These are phyloP conservation scores for Casuarina glauca DNA, from an alignment of 306 rosid species.

Conservation along the genomic window DNA sequence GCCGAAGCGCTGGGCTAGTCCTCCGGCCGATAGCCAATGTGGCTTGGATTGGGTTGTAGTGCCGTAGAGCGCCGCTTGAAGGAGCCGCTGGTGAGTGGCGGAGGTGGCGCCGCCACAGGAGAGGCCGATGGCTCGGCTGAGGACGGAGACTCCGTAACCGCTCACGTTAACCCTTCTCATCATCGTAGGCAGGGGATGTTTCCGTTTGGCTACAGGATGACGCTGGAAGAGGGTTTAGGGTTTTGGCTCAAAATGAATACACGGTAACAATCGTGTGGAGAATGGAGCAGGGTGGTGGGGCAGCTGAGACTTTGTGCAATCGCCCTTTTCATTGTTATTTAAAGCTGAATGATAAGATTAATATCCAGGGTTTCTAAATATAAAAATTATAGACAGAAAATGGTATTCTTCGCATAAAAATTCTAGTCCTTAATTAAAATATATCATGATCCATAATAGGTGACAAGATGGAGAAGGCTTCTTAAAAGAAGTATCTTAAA, in stretches of 20 bases:
- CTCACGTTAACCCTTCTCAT: conserved; percentile 58
- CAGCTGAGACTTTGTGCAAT: too few species aligned
- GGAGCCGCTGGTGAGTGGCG: conserved; percentile 34
- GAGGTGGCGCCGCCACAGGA: conserved; percentile 27
- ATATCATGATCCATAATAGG: too few species aligned
- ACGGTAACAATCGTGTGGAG: neutral
- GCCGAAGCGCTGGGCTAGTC: conserved; percentile 31
- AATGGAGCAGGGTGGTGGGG: neutral
- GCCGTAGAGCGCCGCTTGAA: conserved; percentile 24
- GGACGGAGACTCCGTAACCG: conserved; percentile 34
- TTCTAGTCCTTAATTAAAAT: too few species aligned
- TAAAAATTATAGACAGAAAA: too few species aligned
- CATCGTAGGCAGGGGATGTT: neutral
- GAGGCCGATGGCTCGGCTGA: conserved; percentile 46
- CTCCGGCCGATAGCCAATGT: conserved; percentile 26
- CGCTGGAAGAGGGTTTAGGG: conserved; percentile 25
- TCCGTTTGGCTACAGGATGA: neutral
- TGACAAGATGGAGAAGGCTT: too few species aligned
- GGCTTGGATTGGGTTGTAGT: neutral
- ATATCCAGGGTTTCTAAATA: too few species aligned
- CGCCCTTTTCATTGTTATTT: too few species aligned
- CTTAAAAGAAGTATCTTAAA: too few species aligned
- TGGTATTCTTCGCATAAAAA: too few species aligned
- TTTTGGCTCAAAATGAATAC: conserved; percentile 6
- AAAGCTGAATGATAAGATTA: too few species aligned